A percentile compares a stretch with the other conserved stretches of the same genome.
phyloP scores from a whole-genome alignment of 2,329 filamentous ascomycete genomes.

The Apiospora koreana region DNA sequence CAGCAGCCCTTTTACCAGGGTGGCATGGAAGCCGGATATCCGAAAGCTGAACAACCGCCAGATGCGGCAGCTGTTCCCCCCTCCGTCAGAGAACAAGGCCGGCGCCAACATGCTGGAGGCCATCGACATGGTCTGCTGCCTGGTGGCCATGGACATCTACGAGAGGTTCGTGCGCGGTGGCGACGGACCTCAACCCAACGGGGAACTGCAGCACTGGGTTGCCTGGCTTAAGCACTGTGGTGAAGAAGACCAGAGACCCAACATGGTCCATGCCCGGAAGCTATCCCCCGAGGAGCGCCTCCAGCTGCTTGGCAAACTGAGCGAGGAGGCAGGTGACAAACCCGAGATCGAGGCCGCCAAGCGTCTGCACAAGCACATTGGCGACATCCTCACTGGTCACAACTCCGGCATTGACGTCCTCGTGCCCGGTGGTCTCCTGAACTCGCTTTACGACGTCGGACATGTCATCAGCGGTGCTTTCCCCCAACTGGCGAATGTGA shows the following conservation, averaged over 20 bases:
- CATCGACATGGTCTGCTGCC: constrained; percentile 11
- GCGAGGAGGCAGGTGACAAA: background rate
- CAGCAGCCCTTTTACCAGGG: constrained; percentile 20
- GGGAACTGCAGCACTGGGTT: background rate
- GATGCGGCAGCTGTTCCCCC: constrained; percentile 14
- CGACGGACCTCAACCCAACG: background rate
- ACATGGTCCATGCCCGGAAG: constrained; percentile 10
- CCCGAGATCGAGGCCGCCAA: constrained; percentile 14
- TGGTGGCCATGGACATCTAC: constrained; percentile 14
- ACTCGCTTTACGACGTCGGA: constrained; percentile 20
- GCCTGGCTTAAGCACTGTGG: constrained; percentile 7
- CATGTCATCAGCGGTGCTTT: constrained; percentile 19
- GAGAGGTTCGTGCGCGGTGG: background rate
- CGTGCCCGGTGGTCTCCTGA: constrained; percentile 19
- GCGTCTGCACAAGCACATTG: constrained; percentile 18
- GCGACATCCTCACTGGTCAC: constrained; percentile 21
- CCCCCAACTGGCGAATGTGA: constrained; percentile 18
- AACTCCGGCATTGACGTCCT: constrained; percentile 20
- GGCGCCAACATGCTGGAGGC: background rate
- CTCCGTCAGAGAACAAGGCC: constrained; percentile 18
- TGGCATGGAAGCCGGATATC: constrained; percentile 26
- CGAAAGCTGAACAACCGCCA: constrained; percentile 19
- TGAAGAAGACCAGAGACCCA: constrained; percentile 9
- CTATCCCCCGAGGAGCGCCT: constrained; percentile 14
- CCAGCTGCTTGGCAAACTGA: constrained; percentile 10